Base-by-base conservation (phyloP, 2,329 filamentous ascomycete species). In the Colletotrichum navitas region DNA sequence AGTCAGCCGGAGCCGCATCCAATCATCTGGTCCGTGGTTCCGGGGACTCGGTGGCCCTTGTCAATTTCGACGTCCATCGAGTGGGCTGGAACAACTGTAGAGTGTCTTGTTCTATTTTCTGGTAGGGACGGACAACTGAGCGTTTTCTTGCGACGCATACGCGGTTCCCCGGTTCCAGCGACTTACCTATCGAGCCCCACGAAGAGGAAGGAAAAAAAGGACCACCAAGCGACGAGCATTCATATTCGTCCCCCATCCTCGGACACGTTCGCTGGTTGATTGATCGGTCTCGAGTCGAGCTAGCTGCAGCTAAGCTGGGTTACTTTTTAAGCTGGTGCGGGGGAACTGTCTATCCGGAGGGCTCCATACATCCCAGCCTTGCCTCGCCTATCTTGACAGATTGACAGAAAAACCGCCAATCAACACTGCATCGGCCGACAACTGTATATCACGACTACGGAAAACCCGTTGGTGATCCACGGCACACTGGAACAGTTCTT, bases 341-440 rank as follows among this genome's bases (percentile, higher is more conserved):
- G 68, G 64, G 43, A 51, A 52, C 21, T 39, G 51, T 51, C 43
- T 29, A 59, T 60, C 68, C 58, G 58, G 36, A 47, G 29, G 45
- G 45, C 32, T 59, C 68, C 65, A 64, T 56, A 32, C 54, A 54
- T 36, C 32, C 43, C 21, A 58, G 69, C 69, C 69, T 72, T 64
- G 65, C 54, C 41, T n/a, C 65, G 32, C 32, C 69, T 51, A 64
- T 72, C 69, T 72, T 68, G 69, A 54, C 69, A 72, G 69, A 64
- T 72, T 59, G 69, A 54, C 69, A 52, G 29, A 51, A 60, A 59
- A 65, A 34, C 59, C 65, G 43, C 60, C 45, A 72, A 68, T 54
- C 60, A 64, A 14, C 59, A 64, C 54, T 32, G 54, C 54, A 63
- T 32, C 60, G 45, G 24, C 47, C 51, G 32, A 63, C 24, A n/a